Base-by-base conservation (phyloP, 805 yeast species). In the Komagataella populi region DNA sequence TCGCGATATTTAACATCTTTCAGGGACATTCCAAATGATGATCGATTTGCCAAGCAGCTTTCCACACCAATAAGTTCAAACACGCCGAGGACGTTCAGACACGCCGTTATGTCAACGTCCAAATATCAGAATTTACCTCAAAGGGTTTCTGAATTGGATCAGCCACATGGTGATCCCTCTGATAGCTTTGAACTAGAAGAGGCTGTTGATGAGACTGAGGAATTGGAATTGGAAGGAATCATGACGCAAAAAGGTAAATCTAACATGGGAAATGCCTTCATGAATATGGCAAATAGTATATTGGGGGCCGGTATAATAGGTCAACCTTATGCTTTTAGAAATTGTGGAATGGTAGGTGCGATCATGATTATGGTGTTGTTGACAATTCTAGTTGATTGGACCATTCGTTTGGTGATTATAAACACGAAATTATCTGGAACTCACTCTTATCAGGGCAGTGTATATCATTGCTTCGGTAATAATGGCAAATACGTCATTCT, bases 291-390 rank as follows among this genome's bases (percentile, higher is more conserved):
- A 7, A 90, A 90, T 65, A 84, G 95, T 17, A 91, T 91, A 54
- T 72, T 91, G 6, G 98, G 98, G 0, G 97, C 98, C 0, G 98
- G 98, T 6, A 87, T 91, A 51, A 87, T 91, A 36, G 96, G 97
- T 1, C 95, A 89, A 56, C 95, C 98, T 1, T 84, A 82, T 56
- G 96, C 97, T 0, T 79, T 90, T 59, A 71, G 76, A 48, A 87
- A 89, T 59, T 75, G 87, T 17, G 98, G 98, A 0, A 64, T 91
- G 3, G 53, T 82, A 0, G 88, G 91, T 0, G 95, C 96, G 3
- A 60, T 83, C 0, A 20, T 87, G 2, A 72, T 81, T 6, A 72
- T 88, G 62, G 59, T 80, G 0, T 59, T 76, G 0, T 66, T 91
- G 51, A 81, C 95, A 0, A 53, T 81, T 1, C 70, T 88, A 14